Conservation (phyloP, 2,329 filamentous ascomycete genomes). For the Xylaria sp. region DNA sequence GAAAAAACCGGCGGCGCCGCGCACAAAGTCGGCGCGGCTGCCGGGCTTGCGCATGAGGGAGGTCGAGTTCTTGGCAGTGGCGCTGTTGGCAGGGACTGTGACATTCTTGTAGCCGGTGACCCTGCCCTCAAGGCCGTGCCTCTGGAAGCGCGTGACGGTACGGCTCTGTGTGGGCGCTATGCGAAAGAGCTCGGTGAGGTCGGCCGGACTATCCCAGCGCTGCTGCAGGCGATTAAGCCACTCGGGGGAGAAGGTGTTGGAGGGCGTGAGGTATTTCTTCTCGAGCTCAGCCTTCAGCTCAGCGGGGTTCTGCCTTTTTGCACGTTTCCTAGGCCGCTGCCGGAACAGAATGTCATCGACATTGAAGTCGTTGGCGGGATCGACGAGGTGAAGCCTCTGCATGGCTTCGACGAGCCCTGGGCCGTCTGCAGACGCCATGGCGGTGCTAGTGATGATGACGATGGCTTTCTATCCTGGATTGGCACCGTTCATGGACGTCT, state of each 20-base stretch:
- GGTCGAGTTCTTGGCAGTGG: constrained; percentile 94
- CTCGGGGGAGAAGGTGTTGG: constrained; percentile 78
- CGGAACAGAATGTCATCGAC: constrained; percentile 70
- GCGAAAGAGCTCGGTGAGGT: constrained; percentile 85
- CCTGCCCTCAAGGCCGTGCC: constrained; percentile 89
- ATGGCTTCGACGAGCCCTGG: constrained; percentile 59
- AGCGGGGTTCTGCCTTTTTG: constrained; percentile 63
- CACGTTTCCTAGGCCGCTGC: constrained; percentile 54
- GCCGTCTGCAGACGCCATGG: constrained; percentile 41
- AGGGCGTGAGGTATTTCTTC: constrained; percentile 80
- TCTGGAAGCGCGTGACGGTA: constrained; percentile 91
- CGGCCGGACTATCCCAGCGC: constrained; percentile 82
- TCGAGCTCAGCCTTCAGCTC: constrained; percentile 78
- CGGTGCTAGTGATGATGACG: background rate
- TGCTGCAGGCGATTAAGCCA: constrained; percentile 93
- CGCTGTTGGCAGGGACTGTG: constrained; percentile 87
- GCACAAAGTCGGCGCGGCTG: constrained; percentile 86
- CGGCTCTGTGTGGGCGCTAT: constrained; percentile 91
- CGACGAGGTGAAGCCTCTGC: constrained; percentile 59
- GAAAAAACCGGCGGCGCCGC: constrained; percentile 92
- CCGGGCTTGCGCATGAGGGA: constrained; percentile 88
- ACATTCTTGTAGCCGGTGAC: constrained; percentile 96
- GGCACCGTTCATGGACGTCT: background rate
- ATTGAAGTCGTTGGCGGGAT: constrained; percentile 47
- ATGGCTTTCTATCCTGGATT: background rate